Evolutionary conservation across 192 early-diverging fungal species (phyloP).

Genomic region (Podila verticillata): DNA sequence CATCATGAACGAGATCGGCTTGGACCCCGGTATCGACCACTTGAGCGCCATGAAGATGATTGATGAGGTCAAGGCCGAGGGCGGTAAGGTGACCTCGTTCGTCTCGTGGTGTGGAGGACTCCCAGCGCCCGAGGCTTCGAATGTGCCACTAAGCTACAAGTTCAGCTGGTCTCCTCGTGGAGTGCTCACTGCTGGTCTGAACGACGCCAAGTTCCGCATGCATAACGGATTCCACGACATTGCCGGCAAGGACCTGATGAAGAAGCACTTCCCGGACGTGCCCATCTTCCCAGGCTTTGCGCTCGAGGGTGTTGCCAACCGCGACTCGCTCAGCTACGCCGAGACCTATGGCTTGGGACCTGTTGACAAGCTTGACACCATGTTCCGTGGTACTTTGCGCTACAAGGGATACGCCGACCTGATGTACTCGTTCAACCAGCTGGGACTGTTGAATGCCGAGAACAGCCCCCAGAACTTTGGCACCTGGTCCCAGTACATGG

Average conservation of each 20-base stretch:
- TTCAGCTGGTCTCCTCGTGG: constrained; percentile 96
- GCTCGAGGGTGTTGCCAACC: constrained; percentile 95
- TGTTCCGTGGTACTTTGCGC: constrained; percentile 95
- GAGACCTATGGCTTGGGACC: constrained; percentile 86
- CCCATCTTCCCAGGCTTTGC: constrained; percentile 87
- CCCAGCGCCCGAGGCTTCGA: constrained; percentile 90
- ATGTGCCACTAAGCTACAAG: constrained; percentile 94
- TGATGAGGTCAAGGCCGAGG: constrained; percentile 81
- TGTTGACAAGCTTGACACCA: constrained; percentile 77
- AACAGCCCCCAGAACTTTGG: constrained; percentile 29
- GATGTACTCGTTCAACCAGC: constrained; percentile 77
- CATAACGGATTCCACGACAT: constrained; percentile 67
- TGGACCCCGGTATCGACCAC: constrained; percentile 99
- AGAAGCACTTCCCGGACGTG: constrained; percentile 74
- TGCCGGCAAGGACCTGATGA: constrained; percentile 73
- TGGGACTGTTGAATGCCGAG: constrained; percentile 80
- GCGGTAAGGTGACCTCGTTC: constrained; percentile 79
- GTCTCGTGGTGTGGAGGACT: constrained; percentile 97
- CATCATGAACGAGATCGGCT: constrained; percentile 96
- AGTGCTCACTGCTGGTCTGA: constrained; percentile 89
- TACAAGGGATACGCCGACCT: constrained; percentile 93
- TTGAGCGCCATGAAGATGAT: constrained; percentile 96
- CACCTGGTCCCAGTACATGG: constrained; percentile 59
- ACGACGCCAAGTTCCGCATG: constrained; percentile 83
- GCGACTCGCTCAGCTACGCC: constrained; percentile 91